phyloP scores from a whole-genome alignment of 2,329 filamentous ascomycete genomes.

The Fusarium sacchari region DNA sequence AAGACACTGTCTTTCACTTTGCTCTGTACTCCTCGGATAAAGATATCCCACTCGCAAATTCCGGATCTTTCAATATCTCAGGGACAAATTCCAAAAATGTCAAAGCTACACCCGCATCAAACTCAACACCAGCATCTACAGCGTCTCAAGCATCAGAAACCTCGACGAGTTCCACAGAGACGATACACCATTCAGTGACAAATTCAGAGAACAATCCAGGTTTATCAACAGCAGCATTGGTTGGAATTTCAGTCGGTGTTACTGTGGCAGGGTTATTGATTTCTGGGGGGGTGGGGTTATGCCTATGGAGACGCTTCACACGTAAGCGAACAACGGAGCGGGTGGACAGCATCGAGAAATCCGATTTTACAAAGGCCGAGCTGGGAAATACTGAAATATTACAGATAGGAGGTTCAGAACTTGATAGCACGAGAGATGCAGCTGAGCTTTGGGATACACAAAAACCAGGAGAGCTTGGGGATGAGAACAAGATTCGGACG shows the following conservation, averaged over 20 bases:
- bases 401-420: background rate
- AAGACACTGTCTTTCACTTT: conserved; percentile 1
- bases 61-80: background rate
- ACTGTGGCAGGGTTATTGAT: background rate
- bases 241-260: conserved; percentile 5
- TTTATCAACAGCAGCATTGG: background rate
- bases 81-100: background rate
- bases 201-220: fast-evolving
- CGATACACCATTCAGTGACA: background rate
- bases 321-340: background rate
- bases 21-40: background rate
- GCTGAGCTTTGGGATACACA: conserved; percentile 14
- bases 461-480: background rate
- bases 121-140: background rate
- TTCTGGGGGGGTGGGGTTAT: background rate
- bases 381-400: background rate
- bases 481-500: conserved; percentile 4
- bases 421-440: background rate
- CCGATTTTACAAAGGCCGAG: background rate
- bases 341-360: background rate
- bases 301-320: background rate
- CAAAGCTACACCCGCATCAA: background rate
- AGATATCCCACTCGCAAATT: background rate
- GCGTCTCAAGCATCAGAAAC: background rate
- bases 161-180: background rate